Evolutionary conservation across 2,329 filamentous ascomycete genomes (phyloP).

Genomic region (Sclerotinia nivalis): DNA sequence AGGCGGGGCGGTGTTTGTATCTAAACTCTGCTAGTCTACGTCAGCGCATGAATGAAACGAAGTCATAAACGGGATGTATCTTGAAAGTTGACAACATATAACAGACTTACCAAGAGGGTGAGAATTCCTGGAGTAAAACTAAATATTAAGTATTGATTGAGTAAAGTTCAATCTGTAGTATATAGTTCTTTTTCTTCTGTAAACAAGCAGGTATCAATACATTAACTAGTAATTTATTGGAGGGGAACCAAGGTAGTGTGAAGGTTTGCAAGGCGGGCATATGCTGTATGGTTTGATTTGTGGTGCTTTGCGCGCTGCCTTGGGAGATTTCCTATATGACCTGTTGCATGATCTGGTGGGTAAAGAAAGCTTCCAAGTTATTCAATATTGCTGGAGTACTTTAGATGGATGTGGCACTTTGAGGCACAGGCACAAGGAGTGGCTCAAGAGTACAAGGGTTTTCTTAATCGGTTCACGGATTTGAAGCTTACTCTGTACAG

Average conservation of each 20-base stretch:
- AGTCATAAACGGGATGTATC: constrained; percentile 12
- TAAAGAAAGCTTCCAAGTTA: constrained; percentile 2
- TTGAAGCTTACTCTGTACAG: background rate
- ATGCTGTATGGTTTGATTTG: background rate
- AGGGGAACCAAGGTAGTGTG: background rate
- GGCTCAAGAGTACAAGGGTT: constrained; percentile 2
- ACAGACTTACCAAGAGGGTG: background rate
- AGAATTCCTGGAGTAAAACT: background rate
- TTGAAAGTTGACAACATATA: constrained; percentile 2
- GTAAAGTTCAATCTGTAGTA: background rate
- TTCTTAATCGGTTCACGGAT: background rate
- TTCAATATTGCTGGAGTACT: background rate
- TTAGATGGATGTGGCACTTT: constrained; percentile 9
- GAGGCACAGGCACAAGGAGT: constrained; percentile 6
- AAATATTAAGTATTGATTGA: constrained; percentile 9
- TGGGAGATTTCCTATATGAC: background rate
- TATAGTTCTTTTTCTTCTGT: background rate
- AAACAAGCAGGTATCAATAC: background rate
- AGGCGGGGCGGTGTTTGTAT: constrained; percentile 37
- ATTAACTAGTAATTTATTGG: constrained; percentile 7
- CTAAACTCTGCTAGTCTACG: constrained; percentile 39
- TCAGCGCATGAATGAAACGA: constrained; percentile 37
- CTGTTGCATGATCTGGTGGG: constrained; percentile 22
- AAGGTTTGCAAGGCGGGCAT: background rate
- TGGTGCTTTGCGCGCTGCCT: background rate